Evolutionary conservation across 352 stramenopile genomes (phyloP).

Genomic region (Pythium insidiosum): DNA sequence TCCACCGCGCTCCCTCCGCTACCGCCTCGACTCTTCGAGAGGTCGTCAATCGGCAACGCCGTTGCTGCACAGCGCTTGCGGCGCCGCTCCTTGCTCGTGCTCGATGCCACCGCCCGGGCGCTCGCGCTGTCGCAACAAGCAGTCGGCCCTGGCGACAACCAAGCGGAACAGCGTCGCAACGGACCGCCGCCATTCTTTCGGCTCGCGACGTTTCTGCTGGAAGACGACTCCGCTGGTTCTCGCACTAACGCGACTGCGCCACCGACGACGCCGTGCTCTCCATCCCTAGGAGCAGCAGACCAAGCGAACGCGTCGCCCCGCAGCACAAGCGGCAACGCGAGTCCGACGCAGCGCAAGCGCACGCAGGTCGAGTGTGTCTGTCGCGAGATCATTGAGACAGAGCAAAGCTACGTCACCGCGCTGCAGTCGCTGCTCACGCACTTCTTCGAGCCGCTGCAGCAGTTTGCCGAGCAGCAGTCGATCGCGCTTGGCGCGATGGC

Average conservation of each 20-base stretch:
- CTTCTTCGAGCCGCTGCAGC: conserved; percentile 25
- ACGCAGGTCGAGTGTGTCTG: conserved; percentile 21
- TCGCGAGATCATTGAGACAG: conserved; percentile 21
- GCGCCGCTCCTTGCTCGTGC: too few species aligned
- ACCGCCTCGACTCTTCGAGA: too few species aligned
- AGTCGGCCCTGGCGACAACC: too few species aligned
- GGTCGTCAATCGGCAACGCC: too few species aligned
- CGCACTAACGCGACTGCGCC: conserved; percentile 1
- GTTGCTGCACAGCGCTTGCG: too few species aligned
- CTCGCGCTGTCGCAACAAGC: too few species aligned
- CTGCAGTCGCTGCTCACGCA: conserved; percentile 16
- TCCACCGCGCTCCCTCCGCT: too few species aligned
- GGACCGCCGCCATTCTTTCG: conserved; percentile 15
- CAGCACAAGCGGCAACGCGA: conserved; percentile 1
- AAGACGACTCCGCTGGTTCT: conserved; percentile 1
- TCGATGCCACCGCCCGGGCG: too few species aligned
- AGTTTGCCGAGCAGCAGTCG: conserved; percentile 13
- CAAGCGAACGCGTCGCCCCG: not conserved
- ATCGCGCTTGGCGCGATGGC: conserved; percentile 22
- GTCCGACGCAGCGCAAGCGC: not conserved
- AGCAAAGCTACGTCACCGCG: conserved; percentile 19
- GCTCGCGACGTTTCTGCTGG: conserved; percentile 13
- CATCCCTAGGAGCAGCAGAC: not conserved
- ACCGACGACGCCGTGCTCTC: not conserved
- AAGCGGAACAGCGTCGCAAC: too few species aligned